These are phyloP conservation scores for Yamagishiella unicocca DNA, from an alignment of 139 green algal species.

Conservation along the genomic window DNA sequence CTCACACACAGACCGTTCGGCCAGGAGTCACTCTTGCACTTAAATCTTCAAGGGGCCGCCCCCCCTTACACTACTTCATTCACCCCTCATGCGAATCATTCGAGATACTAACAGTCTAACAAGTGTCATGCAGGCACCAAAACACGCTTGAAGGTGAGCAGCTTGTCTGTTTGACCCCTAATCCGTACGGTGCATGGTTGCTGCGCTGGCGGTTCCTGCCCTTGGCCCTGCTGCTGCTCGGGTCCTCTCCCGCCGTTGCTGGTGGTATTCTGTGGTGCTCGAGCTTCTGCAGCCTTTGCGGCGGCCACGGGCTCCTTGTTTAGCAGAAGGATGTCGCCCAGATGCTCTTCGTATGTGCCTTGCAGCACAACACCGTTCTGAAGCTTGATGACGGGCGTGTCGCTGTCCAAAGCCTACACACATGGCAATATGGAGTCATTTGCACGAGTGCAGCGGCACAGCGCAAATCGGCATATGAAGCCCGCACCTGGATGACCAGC, in stretches of 20 bases:
- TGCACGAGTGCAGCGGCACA: no score
- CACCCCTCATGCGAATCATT: no score
- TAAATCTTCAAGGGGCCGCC: no score
- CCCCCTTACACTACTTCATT: no score
- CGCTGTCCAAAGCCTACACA: constrained; percentile 31
- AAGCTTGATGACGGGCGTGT: constrained; percentile 24
- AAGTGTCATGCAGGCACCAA: background rate
- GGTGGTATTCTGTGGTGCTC: background rate
- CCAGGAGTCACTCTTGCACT: no score
- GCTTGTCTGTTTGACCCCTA: constrained; percentile 27
- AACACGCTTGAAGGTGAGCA: constrained; percentile 34
- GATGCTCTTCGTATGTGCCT: constrained; percentile 39
- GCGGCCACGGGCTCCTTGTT: background rate
- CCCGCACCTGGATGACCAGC: constrained; percentile 22
- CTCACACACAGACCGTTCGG: no score
- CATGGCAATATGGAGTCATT: background rate
- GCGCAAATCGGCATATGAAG: background rate
- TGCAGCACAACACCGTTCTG: constrained; percentile 36
- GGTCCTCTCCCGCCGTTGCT: background rate
- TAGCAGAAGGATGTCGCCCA: constrained; percentile 31
- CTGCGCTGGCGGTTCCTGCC: background rate
- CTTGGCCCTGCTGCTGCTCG: background rate
- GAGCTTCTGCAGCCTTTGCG: background rate
- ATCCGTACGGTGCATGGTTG: constrained; percentile 27
- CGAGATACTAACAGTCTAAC: no score